Base-by-base conservation (phyloP, 805 yeast genomes). In the Wickerhamomyces mucosus region DNA sequence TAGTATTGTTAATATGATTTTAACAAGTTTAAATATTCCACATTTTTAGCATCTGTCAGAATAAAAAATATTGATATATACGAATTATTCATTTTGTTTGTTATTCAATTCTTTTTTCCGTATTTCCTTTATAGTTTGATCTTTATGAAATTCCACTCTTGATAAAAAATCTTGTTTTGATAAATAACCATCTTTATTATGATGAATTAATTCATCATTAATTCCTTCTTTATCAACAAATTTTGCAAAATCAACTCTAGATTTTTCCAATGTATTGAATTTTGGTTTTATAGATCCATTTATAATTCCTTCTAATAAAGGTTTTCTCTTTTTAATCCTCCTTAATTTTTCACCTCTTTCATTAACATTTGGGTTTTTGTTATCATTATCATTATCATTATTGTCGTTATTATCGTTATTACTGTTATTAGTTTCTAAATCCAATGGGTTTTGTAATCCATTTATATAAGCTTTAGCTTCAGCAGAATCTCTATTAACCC, bases 211-310 rank as follows among this genome's bases (percentile, higher is more conserved):
- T 40, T 92, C 98, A 42, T 84, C 96, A 32, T 72, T 67, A 28
- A 92, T 77, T 34, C 86, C 86, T 41, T 78, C 76, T 41, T 80
- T 69, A 56, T 89, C 96, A 19, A 92, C 96, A 58, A 82, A 86
- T 28, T 82, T 74, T 1, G 94, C 94, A 95, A 97, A 92, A 56
- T 92, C 98, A 31, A 92, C 64, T 40, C 94, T 65, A 1, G 95
- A 82, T 56, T 92, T 92, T 52, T 92, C 97, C 41, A 92, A 61
- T 0, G 98, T 92, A 16, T 94, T 82, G 39, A 92, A 64, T 51
- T 85, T 89, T 20, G 83, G 75, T 43, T 80, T 76, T 40, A 78
- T 72, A 3, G 81, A 65, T 9, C 77, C 69, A 27, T 72, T 61
- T 28, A 85, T 69, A 22, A 86, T 86, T 35, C 78, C 83, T 50